Evolutionary conservation across 2,329 filamentous ascomycete genomes (phyloP), one percentile per base, ranked within the genome.

Genomic region (Alternaria sp.): DNA sequence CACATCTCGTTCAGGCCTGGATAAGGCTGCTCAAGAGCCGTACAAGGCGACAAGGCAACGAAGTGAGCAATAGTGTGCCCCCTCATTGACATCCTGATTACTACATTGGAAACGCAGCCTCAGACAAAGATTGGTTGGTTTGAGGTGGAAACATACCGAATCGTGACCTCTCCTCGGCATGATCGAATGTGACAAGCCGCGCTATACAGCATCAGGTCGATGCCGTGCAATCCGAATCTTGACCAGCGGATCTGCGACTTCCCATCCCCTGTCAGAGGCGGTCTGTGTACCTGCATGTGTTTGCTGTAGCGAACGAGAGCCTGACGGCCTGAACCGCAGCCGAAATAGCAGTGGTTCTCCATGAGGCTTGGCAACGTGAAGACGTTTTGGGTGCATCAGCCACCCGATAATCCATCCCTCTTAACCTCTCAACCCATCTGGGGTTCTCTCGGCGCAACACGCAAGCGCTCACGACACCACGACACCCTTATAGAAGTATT

Each of bases 161-260:
- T 41, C 37, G 37, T 41, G 15, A 41, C n/a, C 37, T 41, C 14
- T 33, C 41, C 44, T 45, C 58, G 21, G 70, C 71, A 51, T 74
- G 65, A 58, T 60, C 44, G 50, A 50, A 55, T 57, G 47, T 55
- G 43, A 47, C 30, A 56, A 53, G 62, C 61, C 69, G 67, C 73
- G 71, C 65, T 54, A 71, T 66, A 66, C 63, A 54, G 65, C 64
- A 58, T 65, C 64, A 64, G 47, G 61, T 60, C 67, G 66, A 61
- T 64, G 57, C 65, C 50, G 55, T 44, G 37, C n/a, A 55, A 18
- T 56, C 55, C 53, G 44, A 51, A 50, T 63, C 60, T 64, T 47
- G 55, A 64, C 55, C 33, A 55, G 43, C 67, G 63, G 69, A 75
- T 74, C 68, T 74, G 70, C 67, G 63, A 71, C 71, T 64, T 60